Evolutionary conservation across 2,329 filamentous ascomycete species (phyloP).

Genomic region (Amylocarpus encephaloides): DNA sequence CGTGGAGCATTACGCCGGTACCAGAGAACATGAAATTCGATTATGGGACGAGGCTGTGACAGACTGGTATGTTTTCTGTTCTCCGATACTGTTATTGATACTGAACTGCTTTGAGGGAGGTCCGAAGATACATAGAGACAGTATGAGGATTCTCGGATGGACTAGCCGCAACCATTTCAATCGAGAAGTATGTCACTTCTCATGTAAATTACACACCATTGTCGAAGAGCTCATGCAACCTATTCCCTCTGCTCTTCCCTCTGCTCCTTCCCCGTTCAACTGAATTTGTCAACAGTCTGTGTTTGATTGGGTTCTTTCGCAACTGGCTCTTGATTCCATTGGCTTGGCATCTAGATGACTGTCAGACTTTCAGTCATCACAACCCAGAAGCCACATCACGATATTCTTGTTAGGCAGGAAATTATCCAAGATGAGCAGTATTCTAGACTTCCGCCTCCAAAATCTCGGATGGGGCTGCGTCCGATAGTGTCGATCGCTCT

Average conservation of each 20-base stretch:
- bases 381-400: background rate
- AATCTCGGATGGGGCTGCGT: conserved; percentile 4
- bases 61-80: conserved; percentile 66
- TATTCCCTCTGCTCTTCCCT: too few relatives aligned
- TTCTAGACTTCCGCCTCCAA: background rate
- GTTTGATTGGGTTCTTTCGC: background rate
- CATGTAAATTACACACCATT: background rate
- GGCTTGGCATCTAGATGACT: background rate
- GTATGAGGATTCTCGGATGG: conserved; percentile 17
- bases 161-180: background rate
- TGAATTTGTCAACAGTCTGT: background rate
- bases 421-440: background rate
- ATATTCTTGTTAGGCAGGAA: background rate
- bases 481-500: conserved; percentile 7
- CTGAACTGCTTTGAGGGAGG: conserved; percentile 49
- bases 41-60: conserved; percentile 96
- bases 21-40: conserved; percentile 81
- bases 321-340: background rate
- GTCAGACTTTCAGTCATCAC: background rate
- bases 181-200: background rate
- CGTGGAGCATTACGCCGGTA: conserved; percentile 91
- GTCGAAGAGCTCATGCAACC: background rate
- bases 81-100: background rate
- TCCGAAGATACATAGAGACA: conserved; percentile 74
- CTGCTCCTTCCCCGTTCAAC: too few relatives aligned